Conservation (phyloP, 495 filamentous ascomycete genomes). For the Penicillium steckii region DNA sequence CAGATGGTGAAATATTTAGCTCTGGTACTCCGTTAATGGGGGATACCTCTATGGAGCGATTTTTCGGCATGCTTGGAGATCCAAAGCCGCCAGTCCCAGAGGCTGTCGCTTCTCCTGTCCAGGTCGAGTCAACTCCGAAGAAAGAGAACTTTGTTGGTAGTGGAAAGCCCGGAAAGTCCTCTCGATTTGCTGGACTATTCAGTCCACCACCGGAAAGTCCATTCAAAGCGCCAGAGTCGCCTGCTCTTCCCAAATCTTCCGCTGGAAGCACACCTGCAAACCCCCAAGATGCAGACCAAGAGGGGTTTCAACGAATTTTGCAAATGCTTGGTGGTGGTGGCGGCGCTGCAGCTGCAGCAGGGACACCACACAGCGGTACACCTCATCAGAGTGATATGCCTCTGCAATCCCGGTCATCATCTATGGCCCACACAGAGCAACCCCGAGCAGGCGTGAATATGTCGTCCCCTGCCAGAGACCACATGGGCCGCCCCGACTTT, state of each 20-base stretch:
- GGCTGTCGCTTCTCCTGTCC: conserved; percentile 14
- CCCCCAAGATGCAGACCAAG: conserved; percentile 71
- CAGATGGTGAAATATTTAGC: conserved; percentile 40
- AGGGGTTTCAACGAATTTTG: conserved; percentile 85
- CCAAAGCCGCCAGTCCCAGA: conserved; percentile 34
- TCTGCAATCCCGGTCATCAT: conserved; percentile 29
- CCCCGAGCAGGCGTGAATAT: conserved; percentile 27
- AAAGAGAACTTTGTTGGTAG: conserved; percentile 17
- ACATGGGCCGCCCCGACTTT: conserved; percentile 30
- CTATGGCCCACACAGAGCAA: conserved; percentile 34
- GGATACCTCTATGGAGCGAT: conserved; percentile 72
- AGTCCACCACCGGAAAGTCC: conserved; percentile 58
- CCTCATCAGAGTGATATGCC: conserved; percentile 32
- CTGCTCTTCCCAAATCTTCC: conserved; percentile 20
- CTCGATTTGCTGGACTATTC: conserved; percentile 84
- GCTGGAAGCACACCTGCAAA: conserved; percentile 32
- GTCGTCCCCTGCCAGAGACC: conserved; percentile 37
- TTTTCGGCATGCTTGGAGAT: conserved; percentile 70
- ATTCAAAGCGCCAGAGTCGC: conserved; percentile 52
- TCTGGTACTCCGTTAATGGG: conserved; percentile 41
- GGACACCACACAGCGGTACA: conserved; percentile 39
- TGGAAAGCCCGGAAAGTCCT: conserved; percentile 54
- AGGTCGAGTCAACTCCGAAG: conserved; percentile 30
- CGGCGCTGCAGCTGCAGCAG: neutral
- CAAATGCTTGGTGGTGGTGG: conserved; percentile 68